A percentile compares a stretch with the other conserved stretches of the same genome.
These are phyloP conservation scores for Diaporthe australafricana DNA, from an alignment of 2,329 filamentous ascomycete species.

Conservation along the genomic window DNA sequence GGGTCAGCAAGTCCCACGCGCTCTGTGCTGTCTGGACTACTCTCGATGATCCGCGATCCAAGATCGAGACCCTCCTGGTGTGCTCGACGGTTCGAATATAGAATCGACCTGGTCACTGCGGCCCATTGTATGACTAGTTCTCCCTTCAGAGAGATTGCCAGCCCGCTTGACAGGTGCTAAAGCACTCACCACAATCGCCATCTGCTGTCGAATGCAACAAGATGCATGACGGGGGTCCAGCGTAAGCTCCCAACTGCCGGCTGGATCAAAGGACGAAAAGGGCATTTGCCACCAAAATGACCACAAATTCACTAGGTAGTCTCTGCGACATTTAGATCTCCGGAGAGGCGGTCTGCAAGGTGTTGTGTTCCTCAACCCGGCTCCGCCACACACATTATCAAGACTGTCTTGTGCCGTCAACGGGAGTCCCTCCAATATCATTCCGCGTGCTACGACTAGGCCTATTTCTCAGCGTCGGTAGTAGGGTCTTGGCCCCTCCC, in stretches of 20 bases:
- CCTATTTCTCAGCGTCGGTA: not conserved
- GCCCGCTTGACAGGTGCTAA: not conserved
- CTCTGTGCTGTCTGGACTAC: not conserved
- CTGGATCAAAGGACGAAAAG: not conserved
- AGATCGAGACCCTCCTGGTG: not conserved
- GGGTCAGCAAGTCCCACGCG: not conserved
- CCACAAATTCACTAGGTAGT: not conserved
- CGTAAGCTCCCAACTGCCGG: not conserved
- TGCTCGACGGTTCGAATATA: not conserved
- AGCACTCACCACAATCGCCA: not conserved
- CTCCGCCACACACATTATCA: slow-evolving; percentile 10
- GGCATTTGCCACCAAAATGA: slow-evolving; percentile 2
- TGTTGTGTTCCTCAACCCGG: not conserved
- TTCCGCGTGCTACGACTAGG: slow-evolving; percentile 7
- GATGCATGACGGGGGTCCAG: not conserved
- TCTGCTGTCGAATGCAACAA: not conserved
- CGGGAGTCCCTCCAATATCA: slow-evolving; percentile 9
- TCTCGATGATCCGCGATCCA: not conserved
- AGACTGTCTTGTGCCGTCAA: slow-evolving; percentile 6
- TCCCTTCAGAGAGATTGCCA: not conserved
- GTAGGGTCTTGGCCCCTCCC: slow-evolving; percentile 5
- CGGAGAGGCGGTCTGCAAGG: slow-evolving; percentile 19
- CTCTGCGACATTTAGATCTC: slow-evolving; percentile 12
- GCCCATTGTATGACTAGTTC: not conserved
- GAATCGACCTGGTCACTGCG: not conserved